Evolutionary conservation across 2,329 filamentous ascomycete genomes (phyloP).

Genomic region (Diaporthe vexans): DNA sequence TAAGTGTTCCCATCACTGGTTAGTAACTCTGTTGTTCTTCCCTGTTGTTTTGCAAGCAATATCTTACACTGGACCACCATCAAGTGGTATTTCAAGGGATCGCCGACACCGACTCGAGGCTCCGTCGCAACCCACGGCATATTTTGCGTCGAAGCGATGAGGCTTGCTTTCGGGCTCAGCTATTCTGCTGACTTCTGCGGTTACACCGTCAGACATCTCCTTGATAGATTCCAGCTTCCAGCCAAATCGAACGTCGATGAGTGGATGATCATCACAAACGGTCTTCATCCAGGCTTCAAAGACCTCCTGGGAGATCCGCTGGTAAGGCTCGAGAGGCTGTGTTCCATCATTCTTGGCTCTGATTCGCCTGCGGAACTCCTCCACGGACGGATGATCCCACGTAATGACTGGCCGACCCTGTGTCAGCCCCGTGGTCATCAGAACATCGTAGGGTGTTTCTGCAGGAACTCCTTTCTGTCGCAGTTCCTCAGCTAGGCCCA

Average conservation of each 20-base stretch:
- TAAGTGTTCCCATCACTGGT: background rate
- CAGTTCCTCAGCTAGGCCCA: constrained; percentile 49
- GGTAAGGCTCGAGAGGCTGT: constrained; percentile 49
- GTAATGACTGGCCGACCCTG: constrained; percentile 27
- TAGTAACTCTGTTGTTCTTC: too few species aligned
- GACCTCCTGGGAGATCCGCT: constrained; percentile 51
- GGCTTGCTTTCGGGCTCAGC: background rate
- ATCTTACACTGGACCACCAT: constrained; percentile 40
- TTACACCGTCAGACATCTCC: background rate
- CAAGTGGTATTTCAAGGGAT: constrained; percentile 25
- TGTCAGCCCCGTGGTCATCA: constrained; percentile 42
- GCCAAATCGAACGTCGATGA: constrained; percentile 48
- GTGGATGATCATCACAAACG: constrained; percentile 43
- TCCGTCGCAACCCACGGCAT: constrained; percentile 36
- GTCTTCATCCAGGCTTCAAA: constrained; percentile 53
- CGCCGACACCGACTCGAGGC: constrained; percentile 32
- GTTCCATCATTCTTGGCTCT: constrained; percentile 50
- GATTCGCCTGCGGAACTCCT: constrained; percentile 45
- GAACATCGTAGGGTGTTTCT: constrained; percentile 41
- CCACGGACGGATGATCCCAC: constrained; percentile 41
- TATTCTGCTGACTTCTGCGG: background rate
- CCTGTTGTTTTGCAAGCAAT: too few species aligned
- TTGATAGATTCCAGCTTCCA: constrained; percentile 45
- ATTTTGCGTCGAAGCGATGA: background rate
- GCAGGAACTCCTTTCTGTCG: constrained; percentile 42